These are phyloP conservation scores for Exophiala alcalophila DNA, from an alignment of 2,329 filamentous ascomycete genomes.

Conservation along the genomic window DNA sequence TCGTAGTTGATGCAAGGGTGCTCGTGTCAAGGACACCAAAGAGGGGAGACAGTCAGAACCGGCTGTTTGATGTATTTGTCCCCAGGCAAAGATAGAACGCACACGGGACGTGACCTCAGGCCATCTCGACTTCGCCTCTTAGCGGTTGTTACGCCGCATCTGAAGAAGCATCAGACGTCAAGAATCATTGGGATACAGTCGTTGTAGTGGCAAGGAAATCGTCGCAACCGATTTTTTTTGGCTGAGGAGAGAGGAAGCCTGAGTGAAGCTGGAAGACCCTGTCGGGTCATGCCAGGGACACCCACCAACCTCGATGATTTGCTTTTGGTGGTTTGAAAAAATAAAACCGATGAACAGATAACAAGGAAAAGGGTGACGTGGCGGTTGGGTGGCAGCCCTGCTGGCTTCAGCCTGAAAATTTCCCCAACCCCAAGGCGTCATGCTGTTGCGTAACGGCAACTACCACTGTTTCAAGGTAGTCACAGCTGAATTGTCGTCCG, in stretches of 20 bases:
- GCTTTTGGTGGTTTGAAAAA: slow-evolving; percentile 10
- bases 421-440: slow-evolving; percentile 28
- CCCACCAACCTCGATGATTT: slow-evolving; percentile 25
- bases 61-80: slow-evolving; percentile 18
- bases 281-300: background rate
- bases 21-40: background rate
- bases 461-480: slow-evolving; percentile 16
- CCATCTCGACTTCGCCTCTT: too few species aligned
- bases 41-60: slow-evolving; percentile 27
- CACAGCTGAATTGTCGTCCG: slow-evolving; percentile 24
- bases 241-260: slow-evolving; percentile 14
- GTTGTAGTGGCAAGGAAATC: too few species aligned
- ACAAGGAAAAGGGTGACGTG: slow-evolving; percentile 18
- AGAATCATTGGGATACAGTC: too few species aligned
- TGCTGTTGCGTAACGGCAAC: slow-evolving; percentile 22
- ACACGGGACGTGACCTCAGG: too few species aligned
- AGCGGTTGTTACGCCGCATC: too few species aligned
- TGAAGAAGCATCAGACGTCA: too few species aligned
- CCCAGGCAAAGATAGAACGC: too few species aligned
- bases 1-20: too few species aligned
- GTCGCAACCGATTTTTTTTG: slow-evolving; percentile 19
- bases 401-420: slow-evolving; percentile 21
- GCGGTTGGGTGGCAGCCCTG: slow-evolving; percentile 25
- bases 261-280: too few species aligned
- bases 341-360: slow-evolving; percentile 11